A percentile compares a stretch with the other conserved stretches of the same genome.
Evolutionary conservation across 31 red algal species (phyloP).

Genomic region (Bonnemaisonia californica): DNA sequence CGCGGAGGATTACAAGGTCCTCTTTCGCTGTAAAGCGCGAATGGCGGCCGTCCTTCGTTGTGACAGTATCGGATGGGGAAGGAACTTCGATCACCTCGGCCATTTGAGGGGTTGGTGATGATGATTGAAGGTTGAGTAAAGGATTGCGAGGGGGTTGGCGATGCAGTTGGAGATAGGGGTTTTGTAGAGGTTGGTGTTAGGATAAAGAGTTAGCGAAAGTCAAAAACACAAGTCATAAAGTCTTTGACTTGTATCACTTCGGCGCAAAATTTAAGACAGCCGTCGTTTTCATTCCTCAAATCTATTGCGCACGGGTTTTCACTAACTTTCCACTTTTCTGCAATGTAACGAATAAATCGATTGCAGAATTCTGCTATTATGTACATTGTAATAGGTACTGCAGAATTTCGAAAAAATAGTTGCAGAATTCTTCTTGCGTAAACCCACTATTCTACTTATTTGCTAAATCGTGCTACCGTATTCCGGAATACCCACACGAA

Average conservation of each 20-base stretch:
- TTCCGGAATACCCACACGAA: too few relatives aligned
- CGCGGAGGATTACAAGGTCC: background rate
- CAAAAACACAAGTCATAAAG: too few relatives aligned
- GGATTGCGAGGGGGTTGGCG: too few relatives aligned
- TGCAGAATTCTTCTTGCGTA: slow-evolving; percentile 2
- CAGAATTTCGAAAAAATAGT: background rate
- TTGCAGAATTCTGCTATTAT: background rate
- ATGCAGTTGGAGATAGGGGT: too few relatives aligned
- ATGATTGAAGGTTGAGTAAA: background rate
- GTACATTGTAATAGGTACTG: background rate
- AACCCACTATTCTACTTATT: slow-evolving; percentile 11
- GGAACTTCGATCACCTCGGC: background rate
- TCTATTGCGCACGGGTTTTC: background rate
- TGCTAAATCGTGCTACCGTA: too few relatives aligned
- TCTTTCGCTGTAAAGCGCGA: background rate
- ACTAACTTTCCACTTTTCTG: background rate
- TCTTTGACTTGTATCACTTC: too few relatives aligned
- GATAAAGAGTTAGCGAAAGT: too few relatives aligned
- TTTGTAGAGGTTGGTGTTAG: too few relatives aligned
- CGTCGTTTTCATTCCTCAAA: too few relatives aligned
- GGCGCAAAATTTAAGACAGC: too few relatives aligned
- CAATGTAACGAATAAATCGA: background rate
- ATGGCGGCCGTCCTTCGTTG: background rate
- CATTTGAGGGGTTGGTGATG: background rate
- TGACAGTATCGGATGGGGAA: background rate